phyloP scores from a whole-genome alignment of 441 rosid genomes.

The Arabidopsis hybrid region DNA sequence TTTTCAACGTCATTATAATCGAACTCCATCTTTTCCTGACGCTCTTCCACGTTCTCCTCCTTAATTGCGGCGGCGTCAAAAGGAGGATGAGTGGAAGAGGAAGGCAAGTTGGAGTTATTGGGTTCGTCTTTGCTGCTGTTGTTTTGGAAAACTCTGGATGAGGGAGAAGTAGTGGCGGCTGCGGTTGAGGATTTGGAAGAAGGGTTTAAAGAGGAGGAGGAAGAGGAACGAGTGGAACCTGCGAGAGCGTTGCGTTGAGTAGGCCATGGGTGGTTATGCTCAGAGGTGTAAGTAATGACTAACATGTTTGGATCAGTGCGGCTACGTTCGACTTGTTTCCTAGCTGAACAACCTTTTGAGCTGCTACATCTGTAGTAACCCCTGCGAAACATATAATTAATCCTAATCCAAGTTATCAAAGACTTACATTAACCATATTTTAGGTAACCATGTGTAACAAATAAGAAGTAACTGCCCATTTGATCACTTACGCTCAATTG shows the following conservation, averaged over 20 bases:
- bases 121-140: constrained; percentile 33
- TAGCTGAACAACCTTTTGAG: constrained; percentile 92
- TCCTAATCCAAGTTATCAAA: background rate
- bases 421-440: background rate
- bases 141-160: constrained; percentile 25
- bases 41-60: constrained; percentile 50
- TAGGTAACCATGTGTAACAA: background rate
- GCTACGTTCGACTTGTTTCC: constrained; percentile 95
- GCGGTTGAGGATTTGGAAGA: constrained; percentile 44
- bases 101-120: constrained; percentile 25
- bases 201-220: constrained; percentile 49
- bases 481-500: constrained; percentile 3
- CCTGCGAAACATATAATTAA: constrained; percentile 46
- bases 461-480: constrained; percentile 13
- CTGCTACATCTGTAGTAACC: constrained; percentile 96
- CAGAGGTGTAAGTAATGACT: constrained; percentile 91
- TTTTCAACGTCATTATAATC: constrained; percentile 42
- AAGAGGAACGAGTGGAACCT: constrained; percentile 69
- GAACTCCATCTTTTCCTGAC: constrained; percentile 41
- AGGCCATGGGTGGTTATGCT: constrained; percentile 98
- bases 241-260: constrained; percentile 94
- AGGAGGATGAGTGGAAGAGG: constrained; percentile 38
- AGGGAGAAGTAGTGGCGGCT: background rate
- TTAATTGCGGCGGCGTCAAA: constrained; percentile 45
- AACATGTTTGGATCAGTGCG: constrained; percentile 95